Base-by-base conservation (phyloP, 208 protist species). In the Leishmania major region DNA sequence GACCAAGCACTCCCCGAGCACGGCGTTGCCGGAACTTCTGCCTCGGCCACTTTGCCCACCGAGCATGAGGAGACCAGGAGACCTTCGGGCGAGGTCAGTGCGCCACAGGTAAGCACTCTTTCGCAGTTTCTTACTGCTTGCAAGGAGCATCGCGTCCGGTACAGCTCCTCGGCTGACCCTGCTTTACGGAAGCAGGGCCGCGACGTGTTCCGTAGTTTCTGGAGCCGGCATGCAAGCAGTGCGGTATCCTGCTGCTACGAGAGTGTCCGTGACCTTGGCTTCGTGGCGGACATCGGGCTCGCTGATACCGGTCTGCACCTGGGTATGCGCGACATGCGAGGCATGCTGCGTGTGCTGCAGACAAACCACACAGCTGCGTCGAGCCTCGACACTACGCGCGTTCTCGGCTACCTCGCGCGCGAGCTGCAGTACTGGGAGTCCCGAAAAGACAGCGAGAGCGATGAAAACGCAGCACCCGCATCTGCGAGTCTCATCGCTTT, bases 61-160 rank as follows among this genome's bases (percentile, higher is more conserved):
- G 74, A 25, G 31, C 40, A 60, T 43, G 25, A 35, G 51, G 35
- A 71, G 19, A 70, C n/a, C 53, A 35, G 43, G 47, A 51, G 5
- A 10, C 22, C 74, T 35, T 40, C 57, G 37, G 62, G 35, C 10
- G 77, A 80, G 25, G 77, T 5, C 45, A 43, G n/a, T 28, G 40
- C 19, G 31, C 71, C 72, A 15, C 71, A 81, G 35, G 75, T 88
- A 45, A 66, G 83, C 55, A 95, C 91, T 3, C 84, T 96, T 43
- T 85, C 82, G 7, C 87, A 94, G 55, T 96, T 96, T 67, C 81
- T 96, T 60, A 59, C 87, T 25, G 80, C 83, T 55, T 95, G 93
- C 84, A 87, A 89, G 72, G 69, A 84, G 28, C 71, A 90, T n/a
- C 85, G 91, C 17, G 64, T 89, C 28, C 79, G 70, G 13, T 84